phyloP scores from a whole-genome alignment of 352 stramenopile genomes.

The Poterioochromonas sp. region DNA sequence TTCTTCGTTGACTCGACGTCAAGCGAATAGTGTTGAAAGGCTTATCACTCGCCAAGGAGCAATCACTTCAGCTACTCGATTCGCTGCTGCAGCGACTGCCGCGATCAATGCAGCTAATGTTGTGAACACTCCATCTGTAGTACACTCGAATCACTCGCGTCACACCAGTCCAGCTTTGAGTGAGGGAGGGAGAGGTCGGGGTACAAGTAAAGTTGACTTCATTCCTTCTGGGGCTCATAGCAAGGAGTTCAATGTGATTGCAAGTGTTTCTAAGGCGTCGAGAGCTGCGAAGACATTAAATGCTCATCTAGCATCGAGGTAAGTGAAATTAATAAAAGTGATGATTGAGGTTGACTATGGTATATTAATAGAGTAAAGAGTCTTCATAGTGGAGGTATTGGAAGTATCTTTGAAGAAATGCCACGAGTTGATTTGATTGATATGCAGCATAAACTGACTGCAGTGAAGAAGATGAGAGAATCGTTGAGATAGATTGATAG shows the following conservation, averaged over 20 bases:
- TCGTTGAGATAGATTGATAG: too few species aligned
- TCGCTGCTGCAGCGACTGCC: neutral
- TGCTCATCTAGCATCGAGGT: neutral
- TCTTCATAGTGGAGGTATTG: neutral
- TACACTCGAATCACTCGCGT: too few species aligned
- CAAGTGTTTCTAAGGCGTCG: neutral
- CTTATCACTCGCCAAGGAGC: neutral
- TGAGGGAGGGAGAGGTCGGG: too few species aligned
- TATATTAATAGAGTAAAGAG: conserved; percentile 23
- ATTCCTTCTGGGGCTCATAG: neutral
- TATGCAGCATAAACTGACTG: neutral
- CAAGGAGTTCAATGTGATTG: conserved; percentile 7
- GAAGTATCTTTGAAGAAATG: neutral
- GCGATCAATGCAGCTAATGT: neutral
- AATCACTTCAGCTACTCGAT: neutral
- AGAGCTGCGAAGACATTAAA: neutral
- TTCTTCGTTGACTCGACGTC: too few species aligned
- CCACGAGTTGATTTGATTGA: neutral
- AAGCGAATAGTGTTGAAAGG: neutral
- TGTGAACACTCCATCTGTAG: neutral
- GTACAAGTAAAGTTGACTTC: neutral
- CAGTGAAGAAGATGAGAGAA: neutral
- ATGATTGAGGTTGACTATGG: neutral
- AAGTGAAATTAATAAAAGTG: neutral
- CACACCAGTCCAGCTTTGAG: too few species aligned